Evolutionary conservation across 2,329 filamentous ascomycete genomes (phyloP), one percentile per base, ranked within the genome.

Genomic region (Colletotrichum sp.): DNA sequence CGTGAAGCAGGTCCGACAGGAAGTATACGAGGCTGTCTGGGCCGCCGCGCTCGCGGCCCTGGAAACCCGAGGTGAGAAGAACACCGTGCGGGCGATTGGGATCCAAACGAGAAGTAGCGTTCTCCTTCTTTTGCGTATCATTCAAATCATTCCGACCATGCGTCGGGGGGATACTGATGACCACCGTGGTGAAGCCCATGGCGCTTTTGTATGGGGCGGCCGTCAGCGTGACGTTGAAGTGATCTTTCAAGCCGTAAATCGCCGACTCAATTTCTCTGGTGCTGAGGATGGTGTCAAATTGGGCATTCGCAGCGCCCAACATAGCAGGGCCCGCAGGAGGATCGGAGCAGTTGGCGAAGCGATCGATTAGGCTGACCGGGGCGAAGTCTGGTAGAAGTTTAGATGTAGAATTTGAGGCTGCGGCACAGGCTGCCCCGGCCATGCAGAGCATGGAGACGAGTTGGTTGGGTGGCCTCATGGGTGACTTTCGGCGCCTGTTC

Each of bases 11-110:
- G 79, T 92, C 91, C 0, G 89, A 84, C 32, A 92, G 84, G 82
- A 91, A 92, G 84, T 91, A 91, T 57, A 92, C 81, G 13, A 92
- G 83, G 70, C 88, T 85, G 79, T 92, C 91, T 0, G 90, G 86
- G 0, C 87, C 89, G 34, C 90, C 90, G 13, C 91, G 88, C 82
- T 92, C 91, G 34, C 90, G 89, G 9, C 90, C 89, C 79, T 92
- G 91, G 65, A 92, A 87, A 44, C 85, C 89, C 59, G 87, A 87
- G 75, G 88, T 88, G 71, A 92, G 82, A 79, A 89, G 90, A 24
- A n/a, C 55, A 52, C 55, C 55, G 7, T 32, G 55, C 18, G 63
- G 60, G 9, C 44, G 44, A 21, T 49, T 18, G n/a, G 10, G 44
- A 21, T 49, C n/a, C 44, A 49, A 49, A 13, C 3, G 1, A 7